Evolutionary conservation across 345 rosid species (phyloP), one percentile per base, ranked within the genome.

Genomic region (Eucalyptus rudis): DNA sequence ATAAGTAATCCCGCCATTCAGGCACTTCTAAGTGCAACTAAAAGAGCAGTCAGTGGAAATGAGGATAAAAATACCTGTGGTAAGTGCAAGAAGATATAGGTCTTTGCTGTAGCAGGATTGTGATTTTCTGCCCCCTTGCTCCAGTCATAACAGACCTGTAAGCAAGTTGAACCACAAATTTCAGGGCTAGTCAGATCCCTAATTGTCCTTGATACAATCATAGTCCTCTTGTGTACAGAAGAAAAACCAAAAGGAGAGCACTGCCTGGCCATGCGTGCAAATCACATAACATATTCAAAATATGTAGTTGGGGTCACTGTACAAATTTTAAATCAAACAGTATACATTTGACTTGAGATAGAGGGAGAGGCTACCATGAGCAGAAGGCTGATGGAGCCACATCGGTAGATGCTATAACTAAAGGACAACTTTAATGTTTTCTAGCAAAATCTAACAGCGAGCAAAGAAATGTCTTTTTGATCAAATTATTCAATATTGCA

Each of bases 81-180:
- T 68, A 93, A 88, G 88, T 95, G 96, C 90, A 95, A 90, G 92
- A 91, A 95, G 59, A 95, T 94, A 89, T 90, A 86, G 51, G 88
- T 88, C 91, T 95, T 95, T 43, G 96, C 96, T 1, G 95, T 93
- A 87, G 95, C 92, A 36, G 97, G 97, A 92, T 95, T 95, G 91
- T 95, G 96, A 91, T 95, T 94, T 90, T 94, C 97, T 27, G 97
- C 96, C 87, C 96, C 95, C 89, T 97, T 97, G 87, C 98, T 93
- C 99, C 99, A 96, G 95, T 97, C 99, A 64, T 97, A 96, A 89
- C 99, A 95, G 25, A 94, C 94, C 99, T 97, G 52, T 11, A 89
- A 44, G 86, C 86, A 92, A 86, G 54, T 25, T 86, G 44, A 76
- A 76, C 83, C 47, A 20, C 83, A 76, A 40, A 76, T 20, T 76